Base-by-base conservation (phyloP, 2,329 filamentous ascomycete species). In the Penicillium freii region DNA sequence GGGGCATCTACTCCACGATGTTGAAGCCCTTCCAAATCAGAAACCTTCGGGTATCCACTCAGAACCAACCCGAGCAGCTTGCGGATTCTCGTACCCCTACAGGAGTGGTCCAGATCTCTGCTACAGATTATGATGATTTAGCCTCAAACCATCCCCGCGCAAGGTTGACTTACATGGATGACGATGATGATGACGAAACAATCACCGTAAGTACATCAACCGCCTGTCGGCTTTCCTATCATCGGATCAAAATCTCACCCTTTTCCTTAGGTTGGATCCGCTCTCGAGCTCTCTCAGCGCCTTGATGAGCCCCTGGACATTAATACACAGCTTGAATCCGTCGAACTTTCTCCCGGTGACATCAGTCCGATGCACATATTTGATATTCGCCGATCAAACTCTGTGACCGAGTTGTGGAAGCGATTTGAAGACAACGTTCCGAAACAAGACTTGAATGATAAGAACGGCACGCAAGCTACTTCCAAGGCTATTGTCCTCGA, bases 181-280 rank as follows among this genome's bases (percentile, higher is more conserved):
- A 78, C 11, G 78, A 80, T 58, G 77, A 80, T 59, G 78, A 80
- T 60, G 75, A 80, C 55, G 76, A 78, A 54, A 66, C 71, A 33
- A 77, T 81, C 54, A 80, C 75, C 7, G 78, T 78, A 64, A 68
- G 74, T 66, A 23, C 19, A 42, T n/a, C 27, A 36, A 19, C 17
- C 6, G 4, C 3, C 10, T 34, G 5, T 25, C 21, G 25, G 23
- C 17, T 10, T 13, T 17, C 4, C 4, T 25, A 15, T 34, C 15
- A 19, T 34, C 23, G 34, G 31, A 29, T 33, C 31, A 21, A 36
- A 34, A 27, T 38, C 63, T 71, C 53, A 70, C 54, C 17, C 8
- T 50, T 46, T 31, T 44, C 27, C 29, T 31, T 51, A 79, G 77
- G 74, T 81, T 57, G 78, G 78, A 39, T 80, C 78, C 23, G 75